Base-by-base conservation (phyloP, 2,329 filamentous ascomycete genomes). In the Colletotrichum karsti region DNA sequence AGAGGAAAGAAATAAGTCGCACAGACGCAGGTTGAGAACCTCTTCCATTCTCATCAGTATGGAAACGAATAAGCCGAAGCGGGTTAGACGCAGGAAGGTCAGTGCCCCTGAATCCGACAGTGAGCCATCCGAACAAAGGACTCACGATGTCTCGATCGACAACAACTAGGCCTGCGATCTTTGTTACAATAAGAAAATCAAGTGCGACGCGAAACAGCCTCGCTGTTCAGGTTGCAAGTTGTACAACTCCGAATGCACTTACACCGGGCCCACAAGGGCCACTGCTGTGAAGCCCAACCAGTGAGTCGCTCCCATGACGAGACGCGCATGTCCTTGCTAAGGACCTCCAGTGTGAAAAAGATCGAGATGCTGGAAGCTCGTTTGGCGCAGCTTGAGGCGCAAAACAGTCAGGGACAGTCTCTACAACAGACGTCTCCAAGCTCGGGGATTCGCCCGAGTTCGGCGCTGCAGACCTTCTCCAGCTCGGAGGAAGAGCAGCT, bases 121-220 rank as follows among this genome's bases (percentile, higher is more conserved):
- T 9, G 7, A 4, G 28, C 13, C 2, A 24, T n/a, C n/a, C 30
- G 12, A 9, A 28, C 18, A 4, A 22, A 15, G 13, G 26, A 4
- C 28, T 26, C 1, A 7, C 6, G 22, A 18, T 7, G 33, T 46
- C 20, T 8, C n/a, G 8, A 15, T 33, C 2, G 20, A 10, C 1
- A 46, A 58, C 10, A 22, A 0, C 10, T 8, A 69, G 67, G 67
- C 67, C 0, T 69, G 67, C 20, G 67, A 67, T 2, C 33, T 59
- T 15, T 69, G 63, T 12, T 68, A 67, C 15, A 51, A 48, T 13
- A 69, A 68, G 22, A 69, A 69, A 37, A 68, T 68, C 37, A 66
- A 66, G 33, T 69, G 67, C 53, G 67, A 69, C 18, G 39, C 41
- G 5, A 39, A 41, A 3, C 51, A 63, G 53, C 67, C 63, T 0